phyloP scores from a whole-genome alignment of 352 stramenopile genomes.

The Phytophthora tubulina region DNA sequence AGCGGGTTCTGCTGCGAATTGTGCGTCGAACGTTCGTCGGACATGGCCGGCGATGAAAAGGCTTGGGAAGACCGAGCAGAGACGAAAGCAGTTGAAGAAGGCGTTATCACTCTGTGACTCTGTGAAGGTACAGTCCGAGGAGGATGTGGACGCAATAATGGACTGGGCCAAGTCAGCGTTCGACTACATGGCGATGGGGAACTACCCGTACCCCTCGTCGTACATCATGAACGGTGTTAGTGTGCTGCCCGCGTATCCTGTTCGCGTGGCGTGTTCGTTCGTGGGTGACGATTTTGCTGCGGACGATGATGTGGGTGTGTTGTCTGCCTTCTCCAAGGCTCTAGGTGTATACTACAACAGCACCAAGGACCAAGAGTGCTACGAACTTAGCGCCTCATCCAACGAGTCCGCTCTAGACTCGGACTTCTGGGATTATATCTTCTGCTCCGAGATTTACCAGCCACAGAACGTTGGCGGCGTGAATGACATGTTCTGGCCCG shows the following conservation, averaged over 20 bases:
- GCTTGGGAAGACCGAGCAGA: constrained; percentile 55
- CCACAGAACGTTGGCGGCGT: constrained; percentile 69
- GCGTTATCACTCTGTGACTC: constrained; percentile 66
- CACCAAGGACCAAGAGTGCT: constrained; percentile 67
- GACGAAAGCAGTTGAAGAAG: constrained; percentile 51
- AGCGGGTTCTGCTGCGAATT: constrained; percentile 74
- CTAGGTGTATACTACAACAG: constrained; percentile 86
- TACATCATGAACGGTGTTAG: constrained; percentile 94
- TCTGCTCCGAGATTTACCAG: constrained; percentile 84
- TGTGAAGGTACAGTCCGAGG: constrained; percentile 48
- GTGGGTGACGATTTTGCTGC: constrained; percentile 55
- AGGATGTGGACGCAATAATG: constrained; percentile 66
- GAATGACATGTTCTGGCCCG: constrained; percentile 90
- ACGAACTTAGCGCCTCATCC: constrained; percentile 52
- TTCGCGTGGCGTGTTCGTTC: constrained; percentile 87
- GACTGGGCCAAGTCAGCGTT: constrained; percentile 83
- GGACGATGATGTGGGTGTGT: constrained; percentile 45
- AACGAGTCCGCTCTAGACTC: constrained; percentile 64
- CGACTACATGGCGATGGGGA: constrained; percentile 96
- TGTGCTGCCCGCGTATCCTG: constrained; percentile 91
- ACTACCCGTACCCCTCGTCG: constrained; percentile 96
- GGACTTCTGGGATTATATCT: constrained; percentile 86
- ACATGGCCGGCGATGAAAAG: constrained; percentile 69
- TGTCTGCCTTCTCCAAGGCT: constrained; percentile 62
- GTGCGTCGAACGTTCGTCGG: constrained; percentile 80